A percentile compares a stretch with the other conserved stretches of the same genome.
Conservation (phyloP, 2,329 filamentous ascomycete genomes). For the Aspergillus sp. region DNA sequence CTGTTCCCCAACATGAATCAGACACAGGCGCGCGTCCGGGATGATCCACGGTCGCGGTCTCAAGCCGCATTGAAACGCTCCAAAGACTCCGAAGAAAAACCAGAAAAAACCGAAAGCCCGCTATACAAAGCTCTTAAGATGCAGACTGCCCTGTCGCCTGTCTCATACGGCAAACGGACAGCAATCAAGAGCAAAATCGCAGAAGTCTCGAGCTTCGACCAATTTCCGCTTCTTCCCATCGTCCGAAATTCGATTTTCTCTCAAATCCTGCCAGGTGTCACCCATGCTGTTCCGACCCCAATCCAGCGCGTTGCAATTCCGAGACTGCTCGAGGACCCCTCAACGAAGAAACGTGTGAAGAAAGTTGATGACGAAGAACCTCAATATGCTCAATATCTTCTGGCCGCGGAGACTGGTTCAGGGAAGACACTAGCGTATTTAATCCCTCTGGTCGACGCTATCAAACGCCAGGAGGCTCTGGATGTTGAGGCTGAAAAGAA, state of each 20-base stretch:
- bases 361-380: slow-evolving; percentile 37
- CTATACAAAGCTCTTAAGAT: slow-evolving; percentile 86
- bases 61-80: slow-evolving; percentile 46
- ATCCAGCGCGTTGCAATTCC: slow-evolving; percentile 89
- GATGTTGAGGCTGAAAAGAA: slow-evolving; percentile 62
- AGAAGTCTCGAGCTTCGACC: slow-evolving; percentile 74
- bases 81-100: slow-evolving; percentile 32
- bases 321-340: slow-evolving; percentile 62
- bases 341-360: slow-evolving; percentile 38
- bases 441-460: slow-evolving; percentile 76
- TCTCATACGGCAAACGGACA: slow-evolving; percentile 71
- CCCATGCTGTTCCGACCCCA: slow-evolving; percentile 78
- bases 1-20: slow-evolving; percentile 63
- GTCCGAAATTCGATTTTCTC: slow-evolving; percentile 69
- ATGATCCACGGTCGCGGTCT: slow-evolving; percentile 35
- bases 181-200: slow-evolving; percentile 61
- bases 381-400: slow-evolving; percentile 67
- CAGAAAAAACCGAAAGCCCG: slow-evolving; percentile 48
- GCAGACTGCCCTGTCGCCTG: slow-evolving; percentile 74
- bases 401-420: slow-evolving; percentile 94
- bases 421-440: slow-evolving; percentile 96
- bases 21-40: slow-evolving; percentile 48
- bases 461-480: slow-evolving; percentile 72
- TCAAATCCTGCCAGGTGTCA: slow-evolving; percentile 73
- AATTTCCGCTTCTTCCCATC: slow-evolving; percentile 71